A percentile compares a stretch with the other conserved stretches of the same genome.
Conservation (phyloP, 2,329 filamentous ascomycete genomes). For the Boeremia exigua region DNA sequence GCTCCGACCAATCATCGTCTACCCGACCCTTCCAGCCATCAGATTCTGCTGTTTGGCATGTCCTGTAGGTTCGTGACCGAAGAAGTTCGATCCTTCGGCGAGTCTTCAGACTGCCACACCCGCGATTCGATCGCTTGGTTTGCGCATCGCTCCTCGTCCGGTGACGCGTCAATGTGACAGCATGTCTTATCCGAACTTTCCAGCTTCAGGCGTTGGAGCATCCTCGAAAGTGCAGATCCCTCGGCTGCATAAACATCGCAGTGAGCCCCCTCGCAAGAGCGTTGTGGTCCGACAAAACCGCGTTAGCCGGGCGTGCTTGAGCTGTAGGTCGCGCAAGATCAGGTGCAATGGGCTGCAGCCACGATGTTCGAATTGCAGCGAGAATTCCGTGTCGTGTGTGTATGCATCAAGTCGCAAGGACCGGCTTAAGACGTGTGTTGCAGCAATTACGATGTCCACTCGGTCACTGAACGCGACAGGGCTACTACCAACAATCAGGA, state of each 20-base stretch:
- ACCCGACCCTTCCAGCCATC: neutral
- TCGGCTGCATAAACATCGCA: constrained; percentile 26
- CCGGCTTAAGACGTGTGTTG: constrained; percentile 41
- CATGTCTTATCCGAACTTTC: constrained; percentile 6
- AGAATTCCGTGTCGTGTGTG: constrained; percentile 35
- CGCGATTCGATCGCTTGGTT: neutral
- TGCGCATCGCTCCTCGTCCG: neutral
- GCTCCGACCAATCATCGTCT: constrained; percentile 1
- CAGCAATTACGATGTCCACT: neutral
- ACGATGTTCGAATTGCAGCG: constrained; percentile 41
- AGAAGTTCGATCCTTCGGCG: neutral
- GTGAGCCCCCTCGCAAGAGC: constrained; percentile 22
- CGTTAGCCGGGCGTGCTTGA: constrained; percentile 41
- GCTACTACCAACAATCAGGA: constrained; percentile 37
- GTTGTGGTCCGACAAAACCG: constrained; percentile 23
- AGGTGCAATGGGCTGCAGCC: constrained; percentile 47
- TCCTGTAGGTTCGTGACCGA: neutral
- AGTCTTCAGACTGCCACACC: constrained; percentile 7
- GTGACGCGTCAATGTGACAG: neutral
- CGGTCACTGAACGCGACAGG: constrained; percentile 20
- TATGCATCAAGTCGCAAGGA: constrained; percentile 47
- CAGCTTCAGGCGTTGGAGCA: constrained; percentile 1
- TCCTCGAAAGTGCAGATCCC: constrained; percentile 36
- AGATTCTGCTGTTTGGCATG: constrained; percentile 12
- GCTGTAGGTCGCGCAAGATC: constrained; percentile 46